Conservation (phyloP, 2,329 filamentous ascomycete species). For the Fusarium stilboides region DNA sequence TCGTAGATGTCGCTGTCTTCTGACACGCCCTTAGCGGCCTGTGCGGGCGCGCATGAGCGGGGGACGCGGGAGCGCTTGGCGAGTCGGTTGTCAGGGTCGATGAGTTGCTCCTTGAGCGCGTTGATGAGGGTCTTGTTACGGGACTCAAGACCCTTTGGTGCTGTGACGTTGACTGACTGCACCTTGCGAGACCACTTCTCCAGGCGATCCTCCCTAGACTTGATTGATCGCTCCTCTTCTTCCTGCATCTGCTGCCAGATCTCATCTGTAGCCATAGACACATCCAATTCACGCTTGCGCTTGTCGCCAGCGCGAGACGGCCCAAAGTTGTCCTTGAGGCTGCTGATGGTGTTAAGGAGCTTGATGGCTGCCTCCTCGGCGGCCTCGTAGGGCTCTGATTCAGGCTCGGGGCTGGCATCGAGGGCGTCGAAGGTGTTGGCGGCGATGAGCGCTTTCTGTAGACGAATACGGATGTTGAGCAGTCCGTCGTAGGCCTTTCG, state of each 20-base stretch:
- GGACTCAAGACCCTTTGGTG: slow-evolving; percentile 48
- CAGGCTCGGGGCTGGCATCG: slow-evolving; percentile 57
- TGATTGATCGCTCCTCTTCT: slow-evolving; percentile 72
- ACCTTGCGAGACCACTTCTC: slow-evolving; percentile 91
- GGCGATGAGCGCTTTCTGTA: slow-evolving; percentile 91
- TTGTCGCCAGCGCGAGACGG: slow-evolving; percentile 71
- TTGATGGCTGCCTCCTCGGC: slow-evolving; percentile 89
- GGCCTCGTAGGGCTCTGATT: slow-evolving; percentile 74
- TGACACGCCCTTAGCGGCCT: slow-evolving; percentile 70
- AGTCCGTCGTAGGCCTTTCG: slow-evolving; percentile 89
- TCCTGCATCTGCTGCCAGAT: slow-evolving; percentile 81
- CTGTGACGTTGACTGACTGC: slow-evolving; percentile 62
- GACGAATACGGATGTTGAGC: slow-evolving; percentile 89
- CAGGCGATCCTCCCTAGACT: slow-evolving; percentile 78
- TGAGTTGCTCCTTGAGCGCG: slow-evolving; percentile 78
- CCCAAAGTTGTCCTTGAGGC: slow-evolving; percentile 74
- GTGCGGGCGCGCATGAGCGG: slow-evolving; percentile 82
- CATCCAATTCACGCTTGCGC: slow-evolving; percentile 69
- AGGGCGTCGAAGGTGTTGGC: slow-evolving; percentile 78
- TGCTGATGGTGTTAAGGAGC: slow-evolving; percentile 85
- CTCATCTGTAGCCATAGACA: slow-evolving; percentile 71
- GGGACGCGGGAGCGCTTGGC: slow-evolving; percentile 78
- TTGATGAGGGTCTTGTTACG: slow-evolving; percentile 68
- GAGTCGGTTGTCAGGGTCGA: slow-evolving; percentile 73
- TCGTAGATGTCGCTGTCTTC: slow-evolving; percentile 83